Base-by-base conservation (phyloP, 2,329 filamentous ascomycete species). In the Fusarium brachygibbosum region DNA sequence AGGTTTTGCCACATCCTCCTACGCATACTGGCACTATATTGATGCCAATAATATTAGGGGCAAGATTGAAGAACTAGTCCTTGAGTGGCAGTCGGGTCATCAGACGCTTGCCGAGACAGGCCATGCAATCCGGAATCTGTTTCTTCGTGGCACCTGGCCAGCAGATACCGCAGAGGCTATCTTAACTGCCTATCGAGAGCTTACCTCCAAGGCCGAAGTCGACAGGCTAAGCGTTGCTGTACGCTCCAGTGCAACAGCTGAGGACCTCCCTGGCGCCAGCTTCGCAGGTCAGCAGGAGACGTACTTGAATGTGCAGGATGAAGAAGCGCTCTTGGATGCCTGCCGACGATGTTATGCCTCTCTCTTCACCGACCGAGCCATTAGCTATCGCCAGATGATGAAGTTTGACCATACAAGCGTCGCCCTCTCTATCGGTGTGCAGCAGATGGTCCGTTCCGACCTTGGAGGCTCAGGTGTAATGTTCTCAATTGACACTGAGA, bases 401-500 rank as follows among this genome's bases (percentile, higher is more conserved):
- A 70, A 73, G 2, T 78, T 76, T 51, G 68, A 75, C 19, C 74
- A 78, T 50, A 69, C 59, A 34, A 71, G 58, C 16, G 63, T 76
- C 14, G 75, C 75, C 1, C 68, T 78, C 3, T 77, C 75, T 3
- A 69, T 77, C 25, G 76, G 76, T 2, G 58, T 78, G 16, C 76
- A 78, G 55, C 65, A 57, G 16, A 77, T 77, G 76, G 74, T 75
- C 59, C 76, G 77, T 29, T 79, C 79, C 12, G 78, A 80, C 56
- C 25, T 62, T 14, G 63, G 76, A 7, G 78, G 77, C 12, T 77
- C 79, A 10, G 79, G 79, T 19, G 79, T 80, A 45, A 81, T 81
- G 78, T 81, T 81, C 68, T 78, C 79, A 34, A 77, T 80, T 25
- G 78, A 82, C 58, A 80, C 79, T 3, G 78, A 80, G 58, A 80